These are phyloP conservation scores for Tylopilus orsonianus DNA, from an alignment of 1,284 basidiomycete species.

Conservation along the genomic window DNA sequence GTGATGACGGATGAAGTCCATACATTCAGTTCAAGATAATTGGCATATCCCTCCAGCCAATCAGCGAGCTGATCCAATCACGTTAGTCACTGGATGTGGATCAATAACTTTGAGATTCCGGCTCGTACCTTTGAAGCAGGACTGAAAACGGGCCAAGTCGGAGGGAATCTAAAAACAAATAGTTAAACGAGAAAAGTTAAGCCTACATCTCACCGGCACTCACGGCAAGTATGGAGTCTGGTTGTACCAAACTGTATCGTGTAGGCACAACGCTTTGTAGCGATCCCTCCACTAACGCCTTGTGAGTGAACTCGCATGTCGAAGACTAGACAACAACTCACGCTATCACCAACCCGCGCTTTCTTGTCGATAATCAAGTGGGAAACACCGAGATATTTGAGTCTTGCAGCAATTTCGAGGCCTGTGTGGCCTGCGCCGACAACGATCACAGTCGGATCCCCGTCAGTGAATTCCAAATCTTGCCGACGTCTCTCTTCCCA, in stretches of 20 bases:
- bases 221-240: conserved; percentile 31
- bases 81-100: neutral
- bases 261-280: conserved; percentile 33
- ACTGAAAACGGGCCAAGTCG: conserved; percentile 41
- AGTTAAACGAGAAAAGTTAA: neutral
- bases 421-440: conserved; percentile 42
- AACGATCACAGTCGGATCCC: conserved; percentile 32
- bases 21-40: conserved; percentile 53
- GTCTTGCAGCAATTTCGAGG: conserved; percentile 36
- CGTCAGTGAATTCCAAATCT: conserved; percentile 25
- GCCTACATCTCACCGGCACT: conserved; percentile 1
- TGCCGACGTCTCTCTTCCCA: conserved; percentile 29
- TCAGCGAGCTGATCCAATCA: conserved; percentile 45
- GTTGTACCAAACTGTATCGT: conserved; percentile 30
- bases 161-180: conserved; percentile 32
- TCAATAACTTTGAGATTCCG: neutral
- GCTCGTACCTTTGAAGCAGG: conserved; percentile 35
- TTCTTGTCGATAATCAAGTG: conserved; percentile 38
- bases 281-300: conserved; percentile 33
- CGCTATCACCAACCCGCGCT: conserved; percentile 36
- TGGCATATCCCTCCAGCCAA: conserved; percentile 60
- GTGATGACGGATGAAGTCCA: conserved; percentile 50
- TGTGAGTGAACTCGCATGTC: conserved; percentile 4
- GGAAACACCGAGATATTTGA: conserved; percentile 38
- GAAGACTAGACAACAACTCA: conserved; percentile 5